Evolutionary conservation across 352 stramenopile species (phyloP).

Genomic region (Phytophthora vignae): DNA sequence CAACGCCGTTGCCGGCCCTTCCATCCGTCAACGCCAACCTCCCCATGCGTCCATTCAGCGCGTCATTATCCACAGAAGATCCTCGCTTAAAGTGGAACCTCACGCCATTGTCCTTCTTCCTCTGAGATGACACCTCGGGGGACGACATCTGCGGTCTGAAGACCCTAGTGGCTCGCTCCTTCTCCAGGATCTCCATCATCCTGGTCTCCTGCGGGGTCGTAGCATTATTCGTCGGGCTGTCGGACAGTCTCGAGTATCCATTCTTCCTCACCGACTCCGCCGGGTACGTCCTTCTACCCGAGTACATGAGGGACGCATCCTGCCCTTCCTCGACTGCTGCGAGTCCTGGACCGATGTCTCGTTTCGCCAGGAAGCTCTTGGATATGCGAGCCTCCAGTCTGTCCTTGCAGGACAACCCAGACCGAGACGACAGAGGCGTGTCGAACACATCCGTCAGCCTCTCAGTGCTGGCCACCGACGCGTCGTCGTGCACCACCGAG

Average conservation of each 20-base stretch:
- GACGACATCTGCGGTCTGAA: conserved; percentile 23
- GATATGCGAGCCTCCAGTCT: conserved; percentile 76
- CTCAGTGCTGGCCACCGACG: conserved; percentile 16
- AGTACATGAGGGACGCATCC: conserved; percentile 62
- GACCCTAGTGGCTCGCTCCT: conserved; percentile 38
- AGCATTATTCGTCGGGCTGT: conserved; percentile 22
- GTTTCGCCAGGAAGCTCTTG: conserved; percentile 48
- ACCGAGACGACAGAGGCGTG: conserved; percentile 38
- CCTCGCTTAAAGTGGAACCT: conserved; percentile 72
- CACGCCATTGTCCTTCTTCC: conserved; percentile 45
- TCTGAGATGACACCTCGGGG: conserved; percentile 23
- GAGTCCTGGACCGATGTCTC: conserved; percentile 31
- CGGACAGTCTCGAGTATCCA: conserved; percentile 52
- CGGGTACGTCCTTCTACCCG: conserved; percentile 71
- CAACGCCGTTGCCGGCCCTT: background rate
- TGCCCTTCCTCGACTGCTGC: conserved; percentile 33
- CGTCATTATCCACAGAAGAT: conserved; percentile 27
- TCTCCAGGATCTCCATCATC: conserved; percentile 50
- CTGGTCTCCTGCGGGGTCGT: conserved; percentile 39
- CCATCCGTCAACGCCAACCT: conserved; percentile 38
- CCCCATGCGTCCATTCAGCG: conserved; percentile 22
- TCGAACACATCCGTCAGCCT: conserved; percentile 22
- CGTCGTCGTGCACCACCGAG: conserved; percentile 14
- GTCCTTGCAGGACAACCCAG: conserved; percentile 52
- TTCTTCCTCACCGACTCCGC: conserved; percentile 61